Evolutionary conservation across 2,329 filamentous ascomycete genomes (phyloP), one percentile per base, ranked within the genome.

Genomic region (Colletotrichum shisoi): DNA sequence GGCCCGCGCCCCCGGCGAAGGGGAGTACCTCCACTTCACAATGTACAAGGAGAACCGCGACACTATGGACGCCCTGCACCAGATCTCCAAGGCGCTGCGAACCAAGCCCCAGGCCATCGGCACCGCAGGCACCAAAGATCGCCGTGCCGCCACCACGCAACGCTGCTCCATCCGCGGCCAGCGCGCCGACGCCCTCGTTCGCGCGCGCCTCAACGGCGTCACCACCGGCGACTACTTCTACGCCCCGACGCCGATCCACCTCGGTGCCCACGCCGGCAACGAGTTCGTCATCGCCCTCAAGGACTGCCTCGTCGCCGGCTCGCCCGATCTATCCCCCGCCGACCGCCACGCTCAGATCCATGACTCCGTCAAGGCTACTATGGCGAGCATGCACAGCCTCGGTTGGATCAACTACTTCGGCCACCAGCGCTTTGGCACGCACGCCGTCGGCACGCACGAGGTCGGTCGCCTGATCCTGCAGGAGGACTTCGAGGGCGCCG

Each of bases 331-430:
- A 3, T 39, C 67, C 24, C 59, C 64, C 34, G 42, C 48, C 13
- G 67, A 63, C 27, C 69, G 69, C 48, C 76, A 17, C 72, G 73
- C n/a, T 72, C 79, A 56, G 39, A 69, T 70, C 58, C 49, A 44
- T 21, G 49, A 51, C 57, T 77, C 84, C 44, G 82, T 88, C 11
- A 82, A 83, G 63, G 77, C 83, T 15, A 84, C 92, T 1, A 80
- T 97, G 57, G 81, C 85, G 48, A 87, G 89, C 70, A 87, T 98
- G 71, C 82, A 85, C 62, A 80, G 87, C 49, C 85, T 89, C 51
- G 95, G 95, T 3, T 99, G 96, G 82, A 89, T 99, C 79, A 99
- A 99, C 79, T 99, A 98, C 80, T 99, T 94, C 74, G 95, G 95
- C 9, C 87, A 98, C n/a, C 95, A 99, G 79, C 89, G 95, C 27